Evolutionary conservation across 768 basidiomycete species (phyloP).

Genomic region (Saitozyma sp.): DNA sequence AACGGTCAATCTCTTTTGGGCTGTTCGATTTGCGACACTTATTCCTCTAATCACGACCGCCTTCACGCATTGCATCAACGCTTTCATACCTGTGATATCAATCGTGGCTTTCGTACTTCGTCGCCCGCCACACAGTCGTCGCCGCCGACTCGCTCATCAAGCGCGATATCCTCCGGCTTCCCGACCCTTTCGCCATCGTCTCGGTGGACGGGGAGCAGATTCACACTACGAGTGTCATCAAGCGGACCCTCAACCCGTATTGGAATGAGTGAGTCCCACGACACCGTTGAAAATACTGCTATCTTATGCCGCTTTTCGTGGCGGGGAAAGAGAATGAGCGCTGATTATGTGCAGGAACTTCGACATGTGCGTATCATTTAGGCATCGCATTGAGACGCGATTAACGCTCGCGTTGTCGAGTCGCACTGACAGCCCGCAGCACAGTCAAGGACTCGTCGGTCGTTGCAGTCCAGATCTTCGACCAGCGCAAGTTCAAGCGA

Average conservation of each 20-base stretch:
- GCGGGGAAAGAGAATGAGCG: neutral
- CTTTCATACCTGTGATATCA: no score
- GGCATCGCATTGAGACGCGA: no score
- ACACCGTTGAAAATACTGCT: neutral
- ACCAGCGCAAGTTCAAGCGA: conserved; percentile 98
- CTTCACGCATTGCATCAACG: neutral
- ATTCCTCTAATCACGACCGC: neutral
- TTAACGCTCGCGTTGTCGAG: no score
- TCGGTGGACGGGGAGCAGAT: conserved; percentile 98
- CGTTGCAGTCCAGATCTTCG: conserved; percentile 96
- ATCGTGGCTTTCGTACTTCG: no score
- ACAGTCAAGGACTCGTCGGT: conserved; percentile 97
- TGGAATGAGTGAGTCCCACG: conserved; percentile 50
- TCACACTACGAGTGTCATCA: conserved; percentile 93
- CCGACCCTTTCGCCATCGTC: conserved; percentile 97
- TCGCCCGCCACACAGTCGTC: conserved; percentile 63
- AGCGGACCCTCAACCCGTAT: conserved; percentile 61
- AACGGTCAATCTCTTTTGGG: neutral
- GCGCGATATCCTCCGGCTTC: conserved; percentile 69
- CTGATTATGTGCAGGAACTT: conserved; percentile 71
- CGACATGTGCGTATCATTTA: conserved; percentile 70
- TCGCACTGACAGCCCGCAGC: conserved; percentile 54
- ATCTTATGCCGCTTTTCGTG: neutral
- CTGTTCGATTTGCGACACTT: no score
- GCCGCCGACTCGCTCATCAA: conserved; percentile 61